phyloP scores from a whole-genome alignment of 768 basidiomycete genomes.

The Daedaleopsis nitida region DNA sequence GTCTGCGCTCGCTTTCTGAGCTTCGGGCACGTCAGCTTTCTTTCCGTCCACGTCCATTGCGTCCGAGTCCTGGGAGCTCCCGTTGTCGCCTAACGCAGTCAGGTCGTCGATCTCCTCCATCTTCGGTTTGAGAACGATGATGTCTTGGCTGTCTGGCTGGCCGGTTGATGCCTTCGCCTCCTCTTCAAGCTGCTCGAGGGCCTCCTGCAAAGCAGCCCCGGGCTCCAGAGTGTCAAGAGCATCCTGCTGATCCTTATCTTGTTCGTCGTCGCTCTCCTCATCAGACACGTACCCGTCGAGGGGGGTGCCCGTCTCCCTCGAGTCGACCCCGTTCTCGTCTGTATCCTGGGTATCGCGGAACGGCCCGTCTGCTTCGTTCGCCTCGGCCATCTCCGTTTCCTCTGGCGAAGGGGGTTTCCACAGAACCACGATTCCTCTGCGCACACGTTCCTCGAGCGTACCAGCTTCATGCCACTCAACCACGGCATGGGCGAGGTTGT shows the following conservation, averaged over 20 bases:
- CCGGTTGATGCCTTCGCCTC: conserved; percentile 34
- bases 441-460: conserved; percentile 61
- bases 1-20: background rate
- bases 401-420: conserved; percentile 55
- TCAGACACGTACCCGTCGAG: conserved; percentile 58
- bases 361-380: conserved; percentile 35
- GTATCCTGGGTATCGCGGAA: conserved; percentile 19
- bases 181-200: conserved; percentile 47
- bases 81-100: conserved; percentile 36
- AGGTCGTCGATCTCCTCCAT: conserved; percentile 61
- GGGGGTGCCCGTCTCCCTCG: conserved; percentile 28
- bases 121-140: conserved; percentile 39
- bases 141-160: conserved; percentile 25
- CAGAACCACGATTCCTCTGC: conserved; percentile 65
- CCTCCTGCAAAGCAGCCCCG: conserved; percentile 55
- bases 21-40: conserved; percentile 1
- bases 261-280: conserved; percentile 60
- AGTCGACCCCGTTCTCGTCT: conserved; percentile 25
- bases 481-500: conserved; percentile 78
- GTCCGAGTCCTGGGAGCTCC: conserved; percentile 19
- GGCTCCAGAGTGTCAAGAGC: conserved; percentile 64
- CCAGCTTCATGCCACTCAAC: conserved; percentile 85
- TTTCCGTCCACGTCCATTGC: conserved; percentile 32
- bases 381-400: conserved; percentile 34
- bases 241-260: conserved; percentile 50